These are phyloP conservation scores for Chaetomium sp. DNA, from an alignment of 2,329 filamentous ascomycete species.

Conservation along the genomic window DNA sequence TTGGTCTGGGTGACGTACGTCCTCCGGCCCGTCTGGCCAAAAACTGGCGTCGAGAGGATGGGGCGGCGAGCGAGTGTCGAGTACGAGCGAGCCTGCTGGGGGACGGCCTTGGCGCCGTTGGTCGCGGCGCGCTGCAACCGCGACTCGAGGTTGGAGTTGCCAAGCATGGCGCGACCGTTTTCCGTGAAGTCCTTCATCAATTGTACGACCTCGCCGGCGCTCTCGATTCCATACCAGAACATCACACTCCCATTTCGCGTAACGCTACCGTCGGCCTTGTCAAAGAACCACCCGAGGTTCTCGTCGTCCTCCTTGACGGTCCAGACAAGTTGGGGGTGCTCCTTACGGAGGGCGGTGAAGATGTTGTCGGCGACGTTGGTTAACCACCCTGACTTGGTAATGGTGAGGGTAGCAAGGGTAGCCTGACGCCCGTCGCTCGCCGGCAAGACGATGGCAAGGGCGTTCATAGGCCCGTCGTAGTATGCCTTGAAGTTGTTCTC, in stretches of 20 bases:
- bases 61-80: conserved; percentile 59
- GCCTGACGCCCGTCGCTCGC: conserved; percentile 69
- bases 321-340: conserved; percentile 89
- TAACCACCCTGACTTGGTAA: conserved; percentile 92
- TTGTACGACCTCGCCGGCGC: conserved; percentile 76
- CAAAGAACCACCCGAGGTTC: conserved; percentile 97
- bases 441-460: conserved; percentile 84
- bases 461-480: conserved; percentile 92
- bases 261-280: conserved; percentile 92
- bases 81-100: conserved; percentile 64
- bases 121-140: conserved; percentile 77
- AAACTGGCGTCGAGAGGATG: conserved; percentile 28
- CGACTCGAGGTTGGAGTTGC: conserved; percentile 85
- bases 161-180: conserved; percentile 83
- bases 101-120: conserved; percentile 45
- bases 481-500: conserved; percentile 85
- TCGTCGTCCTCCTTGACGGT: conserved; percentile 96
- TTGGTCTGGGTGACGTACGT: conserved; percentile 70
- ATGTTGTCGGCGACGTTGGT: conserved; percentile 95
- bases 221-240: conserved; percentile 93
- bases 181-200: conserved; percentile 84
- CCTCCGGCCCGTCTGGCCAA: conserved; percentile 40
- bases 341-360: conserved; percentile 90
- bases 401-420: conserved; percentile 85
- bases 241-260: conserved; percentile 84